Base-by-base conservation (phyloP, 305 asterid genomes). In the Solanum hybrid region DNA sequence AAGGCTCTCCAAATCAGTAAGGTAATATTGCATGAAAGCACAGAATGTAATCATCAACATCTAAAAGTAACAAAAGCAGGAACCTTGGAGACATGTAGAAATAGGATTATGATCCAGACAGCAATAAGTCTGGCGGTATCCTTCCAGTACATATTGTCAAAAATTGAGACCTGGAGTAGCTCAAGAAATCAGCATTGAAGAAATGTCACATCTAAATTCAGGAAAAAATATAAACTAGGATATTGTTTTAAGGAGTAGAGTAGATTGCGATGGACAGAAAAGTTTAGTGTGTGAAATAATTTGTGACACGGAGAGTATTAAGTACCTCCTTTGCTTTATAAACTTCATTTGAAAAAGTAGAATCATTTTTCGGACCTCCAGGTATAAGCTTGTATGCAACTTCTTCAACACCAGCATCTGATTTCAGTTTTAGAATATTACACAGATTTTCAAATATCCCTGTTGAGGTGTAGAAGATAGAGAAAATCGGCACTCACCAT, bases 41-140 rank as follows among this genome's bases (percentile, higher is more conserved):
- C 26, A 83, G 10, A 51, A 80, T 38, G 85, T 29, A 37, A 26
- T 36, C 70, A 75, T 75, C 68, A 26, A 29, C 76, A n/a, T 37
- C 17, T 29, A 31, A 75, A 61, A n/a, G 36, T 84, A 65, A 32
- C 33, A 89, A 80, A 82, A 51, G 24, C 31, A 84, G 33, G 87
- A 93, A 94, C 97, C 95, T 94, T 96, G 91, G 91, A 87, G 86
- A 96, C 85, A 72, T 95, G 98, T 41, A 96, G 96, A 36, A 87
- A 37, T 77, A 94, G 94, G 89, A 95, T 89, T 91, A 91, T 41
- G 87, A 90, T 73, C 98, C 98, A 96, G 87, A 95, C 96, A 41
- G 92, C 92, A 88, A 93, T 24, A 80, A 96, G 98, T 57, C 92
- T 91, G 85, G 92, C 65, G 4, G 94, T 90, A 89, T 96, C 97